Base-by-base conservation (phyloP, 495 filamentous ascomycete species). In the Aspergillus mulundensis region DNA sequence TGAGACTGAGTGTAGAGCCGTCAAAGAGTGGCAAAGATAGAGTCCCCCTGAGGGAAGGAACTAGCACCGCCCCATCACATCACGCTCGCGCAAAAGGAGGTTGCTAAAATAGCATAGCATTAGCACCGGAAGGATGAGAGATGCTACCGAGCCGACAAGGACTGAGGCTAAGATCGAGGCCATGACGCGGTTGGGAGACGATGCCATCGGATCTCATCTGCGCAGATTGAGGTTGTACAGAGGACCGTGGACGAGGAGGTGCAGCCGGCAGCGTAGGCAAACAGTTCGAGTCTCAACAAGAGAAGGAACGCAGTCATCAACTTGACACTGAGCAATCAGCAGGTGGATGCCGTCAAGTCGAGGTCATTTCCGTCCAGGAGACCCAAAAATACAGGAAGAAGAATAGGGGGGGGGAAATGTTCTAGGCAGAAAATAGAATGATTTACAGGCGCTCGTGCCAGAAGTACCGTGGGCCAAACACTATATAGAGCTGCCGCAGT, bases 1-100 rank as follows among this genome's bases (percentile, higher is more conserved):
- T 36, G 12, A 36, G 32, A 15, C 32, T 36, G 5, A 10, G n/a
- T n/a, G n/a, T n/a, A 36, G 32, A 7, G 32, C 32, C 7, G 5
- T 36, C 18, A 21, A 21, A 16, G 16, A 50, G 46, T 50, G 46
- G 46, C 46, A 50, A 48, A 16, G 46, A 34, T 38, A 38, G 32
- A 21, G 46, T 14, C 5, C 46, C 46, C 46, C 46, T 50, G 46
- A 50, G 16, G 15, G 6, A 45, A n/a, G 14, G 21, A 45, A 45
- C 21, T 19, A 50, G 46, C 46, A 50, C 46, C 25, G 46, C 46
- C 46, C 45, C 45, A 48, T 48, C 11, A 46, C 14, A 46, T 28
- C 25, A 48, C 25, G n/a, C 45, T 19, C 45, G 4, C n/a, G 24
- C 18, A 32, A 30, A 48, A 32, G 45, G 25, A 32, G 45, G n/a